These are phyloP conservation scores for Nasturtium officinale DNA, from an alignment of 345 rosid genomes.

Conservation along the genomic window DNA sequence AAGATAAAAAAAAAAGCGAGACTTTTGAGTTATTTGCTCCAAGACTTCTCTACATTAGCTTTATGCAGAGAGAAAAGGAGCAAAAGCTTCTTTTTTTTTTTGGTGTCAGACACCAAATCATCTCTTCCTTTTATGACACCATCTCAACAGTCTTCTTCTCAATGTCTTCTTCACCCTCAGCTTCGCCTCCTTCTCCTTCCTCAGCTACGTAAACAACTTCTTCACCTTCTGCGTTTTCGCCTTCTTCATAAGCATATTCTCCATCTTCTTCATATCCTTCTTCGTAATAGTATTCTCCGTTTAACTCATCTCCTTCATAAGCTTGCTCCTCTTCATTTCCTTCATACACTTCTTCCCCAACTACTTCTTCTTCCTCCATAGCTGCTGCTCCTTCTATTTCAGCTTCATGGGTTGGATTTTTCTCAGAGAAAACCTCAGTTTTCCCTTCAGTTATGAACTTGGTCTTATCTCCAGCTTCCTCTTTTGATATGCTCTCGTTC, in stretches of 20 bases:
- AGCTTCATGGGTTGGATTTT: constrained; percentile 27
- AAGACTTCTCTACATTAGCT: constrained; percentile 10
- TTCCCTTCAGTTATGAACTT: constrained; percentile 44
- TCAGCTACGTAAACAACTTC: constrained; percentile 44
- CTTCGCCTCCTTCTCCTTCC: constrained; percentile 44
- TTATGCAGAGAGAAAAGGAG: constrained; percentile 18
- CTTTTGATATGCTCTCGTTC: constrained; percentile 37
- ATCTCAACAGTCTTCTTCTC: constrained; percentile 67
- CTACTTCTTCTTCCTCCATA: constrained; percentile 45
- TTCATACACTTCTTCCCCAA: constrained; percentile 56
- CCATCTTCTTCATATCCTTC: constrained; percentile 67
- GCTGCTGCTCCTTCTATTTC: constrained; percentile 50
- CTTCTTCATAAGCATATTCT: constrained; percentile 63
- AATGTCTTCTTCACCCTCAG: constrained; percentile 55
- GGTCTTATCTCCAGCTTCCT: constrained; percentile 44
- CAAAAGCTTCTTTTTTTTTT: background rate
- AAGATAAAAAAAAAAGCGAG: constrained; percentile 1
- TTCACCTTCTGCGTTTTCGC: constrained; percentile 62
- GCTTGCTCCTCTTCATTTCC: constrained; percentile 62
- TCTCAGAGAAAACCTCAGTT: constrained; percentile 43
- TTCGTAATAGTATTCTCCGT: constrained; percentile 62
- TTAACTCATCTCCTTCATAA: constrained; percentile 61
- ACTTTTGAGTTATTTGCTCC: constrained; percentile 24
- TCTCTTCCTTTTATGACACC: constrained; percentile 48
- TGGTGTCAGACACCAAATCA: constrained; percentile 1